Percentiles rank a stretch among this genome's conserved stretches.
These are phyloP conservation scores for Bisporella sp. DNA, from an alignment of 2,329 filamentous ascomycete species.

Conservation along the genomic window DNA sequence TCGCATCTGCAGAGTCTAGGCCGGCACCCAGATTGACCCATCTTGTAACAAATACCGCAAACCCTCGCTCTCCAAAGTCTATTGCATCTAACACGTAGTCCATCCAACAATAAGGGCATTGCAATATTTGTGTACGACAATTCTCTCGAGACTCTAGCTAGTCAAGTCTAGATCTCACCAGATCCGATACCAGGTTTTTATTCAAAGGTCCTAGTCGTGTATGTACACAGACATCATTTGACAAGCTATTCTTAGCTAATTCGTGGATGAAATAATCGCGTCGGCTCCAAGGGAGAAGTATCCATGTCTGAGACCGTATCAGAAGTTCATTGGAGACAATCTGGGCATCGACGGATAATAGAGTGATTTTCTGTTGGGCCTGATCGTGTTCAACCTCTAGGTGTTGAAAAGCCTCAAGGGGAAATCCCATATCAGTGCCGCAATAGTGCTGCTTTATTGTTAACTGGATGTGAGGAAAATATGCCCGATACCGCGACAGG, in stretches of 20 bases:
- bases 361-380: not conserved
- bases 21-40: conserved; percentile 9
- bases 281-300: conserved; percentile 3
- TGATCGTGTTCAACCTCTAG: conserved; percentile 1
- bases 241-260: no score
- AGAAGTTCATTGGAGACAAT: conserved; percentile 5
- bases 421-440: conserved; percentile 4
- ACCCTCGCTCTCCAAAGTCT: conserved; percentile 7
- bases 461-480: conserved; percentile 7
- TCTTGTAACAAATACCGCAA: conserved; percentile 5
- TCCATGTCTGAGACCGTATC: conserved; percentile 46
- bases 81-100: conserved; percentile 8
- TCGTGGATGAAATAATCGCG: not conserved
- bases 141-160: no score
- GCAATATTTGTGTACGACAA: not conserved
- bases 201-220: no score
- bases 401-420: conserved; percentile 2
- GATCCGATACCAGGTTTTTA: no score
- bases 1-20: conserved; percentile 4
- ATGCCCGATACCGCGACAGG: conserved; percentile 2
- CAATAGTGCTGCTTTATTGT: conserved; percentile 5
- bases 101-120: conserved; percentile 8
- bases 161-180: no score
- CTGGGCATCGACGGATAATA: conserved; percentile 7
- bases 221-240: no score